These are phyloP conservation scores for Royoungia palumana DNA, from an alignment of 768 basidiomycete species.

Conservation along the genomic window DNA sequence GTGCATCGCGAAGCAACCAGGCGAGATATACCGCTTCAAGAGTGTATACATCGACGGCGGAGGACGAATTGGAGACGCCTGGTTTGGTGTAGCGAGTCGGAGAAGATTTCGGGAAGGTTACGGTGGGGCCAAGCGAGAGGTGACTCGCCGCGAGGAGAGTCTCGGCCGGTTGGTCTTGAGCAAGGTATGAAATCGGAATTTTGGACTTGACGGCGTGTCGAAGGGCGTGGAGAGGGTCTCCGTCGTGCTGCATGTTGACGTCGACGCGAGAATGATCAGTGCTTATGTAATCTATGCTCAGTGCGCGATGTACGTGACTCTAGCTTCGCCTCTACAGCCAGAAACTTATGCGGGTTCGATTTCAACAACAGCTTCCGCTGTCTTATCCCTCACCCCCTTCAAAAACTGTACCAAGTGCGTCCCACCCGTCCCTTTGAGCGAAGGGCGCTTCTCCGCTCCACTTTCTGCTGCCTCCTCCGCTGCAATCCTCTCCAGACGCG, in stretches of 20 bases:
- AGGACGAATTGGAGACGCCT: slow-evolving; percentile 35
- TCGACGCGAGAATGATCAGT: too few relatives aligned
- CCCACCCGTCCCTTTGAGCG: slow-evolving; percentile 73
- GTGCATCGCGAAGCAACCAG: slow-evolving; percentile 71
- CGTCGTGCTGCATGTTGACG: slow-evolving; percentile 1
- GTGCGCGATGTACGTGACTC: too few relatives aligned
- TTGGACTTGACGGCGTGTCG: slow-evolving; percentile 61
- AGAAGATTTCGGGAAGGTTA: slow-evolving; percentile 64
- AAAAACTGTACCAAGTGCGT: slow-evolving; percentile 75
- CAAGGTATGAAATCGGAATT: slow-evolving; percentile 46
- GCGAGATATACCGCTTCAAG: slow-evolving; percentile 83
- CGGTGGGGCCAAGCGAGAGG: slow-evolving; percentile 52
- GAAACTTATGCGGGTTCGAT: too few relatives aligned
- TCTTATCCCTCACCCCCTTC: slow-evolving; percentile 68
- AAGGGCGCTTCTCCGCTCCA: slow-evolving; percentile 18
- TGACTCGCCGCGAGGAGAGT: slow-evolving; percentile 60
- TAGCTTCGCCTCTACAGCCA: too few relatives aligned
- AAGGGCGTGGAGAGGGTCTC: slow-evolving; percentile 56
- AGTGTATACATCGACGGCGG: slow-evolving; percentile 58
- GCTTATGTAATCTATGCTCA: too few relatives aligned
- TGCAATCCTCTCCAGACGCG: slow-evolving; percentile 27
- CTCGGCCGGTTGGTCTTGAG: slow-evolving; percentile 34
- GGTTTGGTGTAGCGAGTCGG: slow-evolving; percentile 78
- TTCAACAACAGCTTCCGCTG: slow-evolving; percentile 41
- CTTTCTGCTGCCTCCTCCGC: slow-evolving; percentile 3